These are phyloP conservation scores for Laetiporus sulphureus DNA, from an alignment of 1,284 basidiomycete species.

Conservation along the genomic window DNA sequence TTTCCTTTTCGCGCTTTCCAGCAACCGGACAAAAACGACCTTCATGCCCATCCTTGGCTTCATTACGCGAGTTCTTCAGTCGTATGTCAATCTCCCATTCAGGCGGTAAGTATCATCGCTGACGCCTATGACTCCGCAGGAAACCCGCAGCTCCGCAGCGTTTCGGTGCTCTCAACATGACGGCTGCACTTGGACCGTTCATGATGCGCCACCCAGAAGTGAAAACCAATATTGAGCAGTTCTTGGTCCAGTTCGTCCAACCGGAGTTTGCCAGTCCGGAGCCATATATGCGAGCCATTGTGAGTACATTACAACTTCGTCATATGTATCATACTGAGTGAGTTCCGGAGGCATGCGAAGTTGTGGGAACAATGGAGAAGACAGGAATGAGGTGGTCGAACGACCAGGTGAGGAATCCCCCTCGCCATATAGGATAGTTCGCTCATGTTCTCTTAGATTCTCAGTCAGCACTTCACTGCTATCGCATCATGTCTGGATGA, in stretches of 20 bases:
- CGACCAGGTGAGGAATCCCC: conserved; percentile 47
- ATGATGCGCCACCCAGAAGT: conserved; percentile 79
- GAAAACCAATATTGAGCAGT: conserved; percentile 69
- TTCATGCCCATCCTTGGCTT: conserved; percentile 76
- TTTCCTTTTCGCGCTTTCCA: conserved; percentile 72
- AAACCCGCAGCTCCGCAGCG: conserved; percentile 55
- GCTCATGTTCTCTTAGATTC: conserved; percentile 36
- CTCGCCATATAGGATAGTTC: no score
- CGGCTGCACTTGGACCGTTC: conserved; percentile 64
- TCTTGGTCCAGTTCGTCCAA: conserved; percentile 66
- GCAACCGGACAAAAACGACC: conserved; percentile 69
- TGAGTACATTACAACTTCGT: conserved; percentile 30
- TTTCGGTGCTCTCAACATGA: conserved; percentile 82
- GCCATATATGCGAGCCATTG: conserved; percentile 71
- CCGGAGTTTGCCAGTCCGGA: conserved; percentile 61
- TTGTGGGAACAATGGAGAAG: conserved; percentile 69
- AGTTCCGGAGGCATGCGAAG: conserved; percentile 61
- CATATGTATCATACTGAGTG: conserved; percentile 6
- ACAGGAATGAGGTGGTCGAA: conserved; percentile 59
- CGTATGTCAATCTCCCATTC: no score
- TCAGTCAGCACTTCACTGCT: conserved; percentile 57
- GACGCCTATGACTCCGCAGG: no score
- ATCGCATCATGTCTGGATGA: conserved; percentile 64
- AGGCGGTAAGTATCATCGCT: no score
- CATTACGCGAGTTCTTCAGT: conserved; percentile 63